Percentiles rank a stretch among this genome's conserved stretches.
These are phyloP conservation scores for Starmerella geochares DNA, from an alignment of 805 yeast genomes.

Conservation along the genomic window DNA sequence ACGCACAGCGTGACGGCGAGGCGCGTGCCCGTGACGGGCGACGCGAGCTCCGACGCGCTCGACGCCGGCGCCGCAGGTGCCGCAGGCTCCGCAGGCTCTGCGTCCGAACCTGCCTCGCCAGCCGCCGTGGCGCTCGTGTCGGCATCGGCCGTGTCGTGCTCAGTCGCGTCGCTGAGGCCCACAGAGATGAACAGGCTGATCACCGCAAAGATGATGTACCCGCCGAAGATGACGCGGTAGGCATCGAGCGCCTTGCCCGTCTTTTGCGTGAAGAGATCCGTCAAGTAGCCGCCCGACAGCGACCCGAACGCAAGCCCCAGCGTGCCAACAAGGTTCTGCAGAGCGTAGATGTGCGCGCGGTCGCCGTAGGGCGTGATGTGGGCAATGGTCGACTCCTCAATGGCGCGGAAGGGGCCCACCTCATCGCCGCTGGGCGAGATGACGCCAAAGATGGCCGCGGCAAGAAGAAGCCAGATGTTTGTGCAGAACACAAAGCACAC, in stretches of 20 bases:
- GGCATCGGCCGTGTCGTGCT: not conserved
- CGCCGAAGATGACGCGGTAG: constrained; percentile 48
- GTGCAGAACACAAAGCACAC: constrained; percentile 48
- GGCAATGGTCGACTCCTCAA: constrained; percentile 75
- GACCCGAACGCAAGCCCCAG: constrained; percentile 70
- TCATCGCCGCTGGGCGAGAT: constrained; percentile 85
- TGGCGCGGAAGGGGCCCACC: constrained; percentile 79
- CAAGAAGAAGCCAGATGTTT: constrained; percentile 45
- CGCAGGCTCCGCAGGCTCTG: too few species aligned
- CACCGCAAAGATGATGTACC: constrained; percentile 47
- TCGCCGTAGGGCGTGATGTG: constrained; percentile 44
- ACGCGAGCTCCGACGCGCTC: not conserved
- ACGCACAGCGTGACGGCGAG: constrained; percentile 18
- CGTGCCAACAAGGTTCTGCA: constrained; percentile 59
- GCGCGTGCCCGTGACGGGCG: not conserved
- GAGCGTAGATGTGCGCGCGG: constrained; percentile 65
- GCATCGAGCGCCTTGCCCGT: constrained; percentile 29
- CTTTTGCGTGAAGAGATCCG: constrained; percentile 34
- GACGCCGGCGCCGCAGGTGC: too few species aligned
- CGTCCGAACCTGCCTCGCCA: not conserved
- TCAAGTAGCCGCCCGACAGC: constrained; percentile 48
- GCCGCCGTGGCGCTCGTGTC: not conserved
- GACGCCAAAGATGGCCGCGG: constrained; percentile 74
- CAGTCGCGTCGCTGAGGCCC: constrained; percentile 30
- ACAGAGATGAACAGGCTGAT: constrained; percentile 40